phyloP scores from a whole-genome alignment of 352 stramenopile genomes.

The Lagenidium giganteum region DNA sequence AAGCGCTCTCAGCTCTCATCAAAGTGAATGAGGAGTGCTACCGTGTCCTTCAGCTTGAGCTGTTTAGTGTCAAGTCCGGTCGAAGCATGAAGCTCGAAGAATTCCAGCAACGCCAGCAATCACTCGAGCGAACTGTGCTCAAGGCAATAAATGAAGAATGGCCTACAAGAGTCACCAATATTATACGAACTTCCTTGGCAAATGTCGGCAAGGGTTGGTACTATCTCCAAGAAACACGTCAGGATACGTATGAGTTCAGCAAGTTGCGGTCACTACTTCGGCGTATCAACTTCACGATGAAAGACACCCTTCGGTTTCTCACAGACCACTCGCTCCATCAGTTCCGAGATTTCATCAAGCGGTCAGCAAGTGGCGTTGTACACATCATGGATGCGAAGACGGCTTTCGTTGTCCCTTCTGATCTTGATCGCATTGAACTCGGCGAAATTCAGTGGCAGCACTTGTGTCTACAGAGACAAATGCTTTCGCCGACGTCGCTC shows the following conservation, averaged over 20 bases:
- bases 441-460: slow-evolving; percentile 79
- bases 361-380: slow-evolving; percentile 42
- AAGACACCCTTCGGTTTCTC: slow-evolving; percentile 72
- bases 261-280: slow-evolving; percentile 72
- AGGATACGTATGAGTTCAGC: slow-evolving; percentile 87
- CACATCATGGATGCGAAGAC: slow-evolving; percentile 75
- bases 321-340: slow-evolving; percentile 66
- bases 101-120: slow-evolving; percentile 78
- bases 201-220: slow-evolving; percentile 86
- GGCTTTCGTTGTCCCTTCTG: slow-evolving; percentile 55
- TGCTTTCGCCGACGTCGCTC: slow-evolving; percentile 46
- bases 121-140: slow-evolving; percentile 58
- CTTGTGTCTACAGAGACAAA: slow-evolving; percentile 64
- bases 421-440: slow-evolving; percentile 54
- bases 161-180: slow-evolving; percentile 58
- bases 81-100: slow-evolving; percentile 83
- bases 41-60: slow-evolving; percentile 66
- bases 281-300: slow-evolving; percentile 80
- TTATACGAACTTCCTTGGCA: slow-evolving; percentile 64
- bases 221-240: slow-evolving; percentile 73
- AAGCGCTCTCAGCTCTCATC: slow-evolving; percentile 63
- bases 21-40: slow-evolving; percentile 88
- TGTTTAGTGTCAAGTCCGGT: slow-evolving; percentile 70
- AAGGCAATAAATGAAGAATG: slow-evolving; percentile 84
- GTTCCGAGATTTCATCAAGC: slow-evolving; percentile 67